These are phyloP conservation scores for Acer negundo DNA, from an alignment of 345 rosid species.

Conservation along the genomic window DNA sequence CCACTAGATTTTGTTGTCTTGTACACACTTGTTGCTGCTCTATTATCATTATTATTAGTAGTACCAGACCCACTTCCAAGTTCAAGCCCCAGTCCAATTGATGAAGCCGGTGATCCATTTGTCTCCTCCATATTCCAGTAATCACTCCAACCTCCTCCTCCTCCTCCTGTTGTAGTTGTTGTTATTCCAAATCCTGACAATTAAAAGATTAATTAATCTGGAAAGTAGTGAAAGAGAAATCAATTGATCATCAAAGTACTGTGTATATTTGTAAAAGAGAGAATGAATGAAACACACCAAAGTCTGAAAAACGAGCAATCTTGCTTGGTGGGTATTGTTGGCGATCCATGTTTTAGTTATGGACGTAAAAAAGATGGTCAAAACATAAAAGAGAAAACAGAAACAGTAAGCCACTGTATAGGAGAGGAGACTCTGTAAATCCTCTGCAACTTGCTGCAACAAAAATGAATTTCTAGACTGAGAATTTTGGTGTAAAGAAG, in stretches of 20 bases:
- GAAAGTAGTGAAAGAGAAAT: background rate
- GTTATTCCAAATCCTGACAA: constrained; percentile 25
- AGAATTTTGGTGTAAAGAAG: background rate
- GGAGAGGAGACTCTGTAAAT: constrained; percentile 5
- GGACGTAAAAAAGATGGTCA: constrained; percentile 7
- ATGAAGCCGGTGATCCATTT: constrained; percentile 20
- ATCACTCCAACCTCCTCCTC: constrained; percentile 11
- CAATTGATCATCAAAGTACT: background rate
- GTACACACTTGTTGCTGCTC: background rate
- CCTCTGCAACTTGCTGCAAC: constrained; percentile 17
- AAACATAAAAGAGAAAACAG: constrained; percentile 1
- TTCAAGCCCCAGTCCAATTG: constrained; percentile 42
- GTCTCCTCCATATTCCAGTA: constrained; percentile 36
- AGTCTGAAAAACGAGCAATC: constrained; percentile 30
- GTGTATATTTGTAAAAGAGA: background rate
- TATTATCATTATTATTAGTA: background rate
- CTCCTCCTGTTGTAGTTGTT: background rate
- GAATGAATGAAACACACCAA: background rate
- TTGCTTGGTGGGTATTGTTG: constrained; percentile 24
- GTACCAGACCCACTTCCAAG: constrained; percentile 36
- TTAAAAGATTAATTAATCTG: background rate
- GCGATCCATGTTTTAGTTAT: constrained; percentile 27
- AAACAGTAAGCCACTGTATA: background rate
- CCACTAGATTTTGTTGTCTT: constrained; percentile 18
- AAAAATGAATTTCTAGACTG: constrained; percentile 14